Evolutionary conservation across 1,284 basidiomycete species (phyloP).

Genomic region (Meira nashicola): DNA sequence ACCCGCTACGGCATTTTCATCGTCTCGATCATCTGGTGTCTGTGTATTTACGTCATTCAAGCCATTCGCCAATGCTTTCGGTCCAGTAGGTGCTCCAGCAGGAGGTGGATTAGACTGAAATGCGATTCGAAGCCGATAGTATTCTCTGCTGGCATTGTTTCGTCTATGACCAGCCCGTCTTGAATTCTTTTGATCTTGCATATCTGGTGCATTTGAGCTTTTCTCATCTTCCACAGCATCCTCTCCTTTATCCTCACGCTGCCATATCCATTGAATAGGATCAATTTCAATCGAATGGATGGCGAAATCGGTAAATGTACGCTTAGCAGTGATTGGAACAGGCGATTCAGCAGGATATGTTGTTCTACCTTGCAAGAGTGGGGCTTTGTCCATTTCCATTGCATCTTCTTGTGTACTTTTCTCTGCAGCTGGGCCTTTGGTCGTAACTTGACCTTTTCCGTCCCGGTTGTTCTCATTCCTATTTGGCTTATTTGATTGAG

Average conservation of each 20-base stretch:
- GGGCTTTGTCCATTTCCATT: conserved; percentile 1
- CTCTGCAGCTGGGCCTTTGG: neutral
- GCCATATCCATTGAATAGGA: conserved; percentile 36
- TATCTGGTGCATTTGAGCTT: conserved; percentile 9
- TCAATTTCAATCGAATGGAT: conserved; percentile 33
- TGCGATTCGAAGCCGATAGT: conserved; percentile 26
- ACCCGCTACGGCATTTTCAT: too few species aligned
- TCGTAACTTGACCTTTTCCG: neutral
- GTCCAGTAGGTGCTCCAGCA: conserved; percentile 27
- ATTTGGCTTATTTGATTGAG: neutral
- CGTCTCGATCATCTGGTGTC: neutral
- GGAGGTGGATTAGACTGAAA: conserved; percentile 28
- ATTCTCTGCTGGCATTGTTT: conserved; percentile 5
- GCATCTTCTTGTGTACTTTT: neutral
- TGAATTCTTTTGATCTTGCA: neutral
- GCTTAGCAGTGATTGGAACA: conserved; percentile 13
- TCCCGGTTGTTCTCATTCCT: neutral
- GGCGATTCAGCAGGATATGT: conserved; percentile 7
- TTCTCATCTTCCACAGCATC: conserved; percentile 15
- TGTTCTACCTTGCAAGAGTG: neutral
- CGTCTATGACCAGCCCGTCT: neutral
- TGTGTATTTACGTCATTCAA: neutral
- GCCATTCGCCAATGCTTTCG: conserved; percentile 14
- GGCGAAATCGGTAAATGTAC: conserved; percentile 32
- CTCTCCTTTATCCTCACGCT: conserved; percentile 15